Percentiles rank a stretch among this genome's conserved stretches.
Conservation (phyloP, 345 rosid genomes). For the Alliaria petiolata region DNA sequence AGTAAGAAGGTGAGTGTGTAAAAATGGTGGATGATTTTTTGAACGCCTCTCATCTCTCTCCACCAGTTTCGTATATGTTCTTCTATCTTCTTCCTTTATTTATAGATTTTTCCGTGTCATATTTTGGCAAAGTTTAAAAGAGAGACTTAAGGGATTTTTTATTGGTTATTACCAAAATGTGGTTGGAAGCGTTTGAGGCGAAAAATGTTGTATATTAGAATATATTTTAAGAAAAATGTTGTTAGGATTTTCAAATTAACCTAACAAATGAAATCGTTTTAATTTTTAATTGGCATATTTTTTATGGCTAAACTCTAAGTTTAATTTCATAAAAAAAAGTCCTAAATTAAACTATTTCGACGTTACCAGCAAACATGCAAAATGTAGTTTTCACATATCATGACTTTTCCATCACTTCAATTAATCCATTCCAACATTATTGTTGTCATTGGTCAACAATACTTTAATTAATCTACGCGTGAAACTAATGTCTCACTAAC, state of each 20-base stretch:
- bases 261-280: no score
- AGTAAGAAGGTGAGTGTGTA: neutral
- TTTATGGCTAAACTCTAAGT: no score
- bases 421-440: neutral
- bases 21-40: conserved; percentile 9
- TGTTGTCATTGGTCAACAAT: neutral
- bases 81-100: neutral
- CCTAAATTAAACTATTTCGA: no score
- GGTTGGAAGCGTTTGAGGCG: no score
- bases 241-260: no score
- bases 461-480: neutral
- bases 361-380: neutral
- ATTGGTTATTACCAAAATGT: no score
- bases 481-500: neutral
- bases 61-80: neutral
- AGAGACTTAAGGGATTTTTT: no score
- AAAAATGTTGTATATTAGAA: no score
- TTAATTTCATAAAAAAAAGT: no score
- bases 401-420: neutral
- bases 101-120: neutral
- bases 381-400: neutral
- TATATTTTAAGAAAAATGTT: no score
- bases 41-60: conserved; percentile 22
- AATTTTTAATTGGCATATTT: no score
- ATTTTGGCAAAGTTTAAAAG: no score